Base-by-base conservation (phyloP, 495 filamentous ascomycete species). In the Hyaloscypha variabilis region DNA sequence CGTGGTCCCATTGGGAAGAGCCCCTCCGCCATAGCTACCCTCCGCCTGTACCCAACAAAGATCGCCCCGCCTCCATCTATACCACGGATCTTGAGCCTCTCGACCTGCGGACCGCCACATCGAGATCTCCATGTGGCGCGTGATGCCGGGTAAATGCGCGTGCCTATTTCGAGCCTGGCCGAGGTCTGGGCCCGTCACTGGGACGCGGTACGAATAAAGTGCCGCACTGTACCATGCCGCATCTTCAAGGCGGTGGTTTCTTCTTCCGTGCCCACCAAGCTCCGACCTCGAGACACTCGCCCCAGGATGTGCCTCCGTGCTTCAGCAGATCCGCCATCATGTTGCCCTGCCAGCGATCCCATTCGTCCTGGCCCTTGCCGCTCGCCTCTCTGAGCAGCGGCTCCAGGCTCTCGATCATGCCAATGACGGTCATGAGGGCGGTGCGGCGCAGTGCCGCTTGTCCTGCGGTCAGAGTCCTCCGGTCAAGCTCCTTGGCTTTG, bases 241-340 rank as follows among this genome's bases (percentile, higher is more conserved):
- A 34, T 1, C 31, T 34, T 70, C 67, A 72, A 51, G 14, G 23
- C 36, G 50, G 39, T 46, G 66, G 49, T 30, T 64, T 69, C 63
- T 72, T 72, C 79, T 93, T 96, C 74, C 81, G 81, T 68, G 91
- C 93, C 89, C 92, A 96, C 93, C 93, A 97, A n/a, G 91, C 93
- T 59, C 93, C 94, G 63, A 95, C 85, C 81, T 97, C 94, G 52
- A 98, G 77, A 76, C 93, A 96, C 77, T 98, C 94, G 50, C 94
- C 92, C 79, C 86, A 91, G 36, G 87, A 85, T 26, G 92, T 87
- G 24, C 92, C 90, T 52, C 88, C 87, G 65, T 91, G 85, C 71
- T 91, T 88, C 67, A 96, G 82, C 73, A 97, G 79, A 78, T 93
- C 90, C 50, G 84, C 84, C 81, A 90, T 94, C 90, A 97, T 91